Base-by-base conservation (phyloP, 768 basidiomycete species). In the Leccinellum albellum region DNA sequence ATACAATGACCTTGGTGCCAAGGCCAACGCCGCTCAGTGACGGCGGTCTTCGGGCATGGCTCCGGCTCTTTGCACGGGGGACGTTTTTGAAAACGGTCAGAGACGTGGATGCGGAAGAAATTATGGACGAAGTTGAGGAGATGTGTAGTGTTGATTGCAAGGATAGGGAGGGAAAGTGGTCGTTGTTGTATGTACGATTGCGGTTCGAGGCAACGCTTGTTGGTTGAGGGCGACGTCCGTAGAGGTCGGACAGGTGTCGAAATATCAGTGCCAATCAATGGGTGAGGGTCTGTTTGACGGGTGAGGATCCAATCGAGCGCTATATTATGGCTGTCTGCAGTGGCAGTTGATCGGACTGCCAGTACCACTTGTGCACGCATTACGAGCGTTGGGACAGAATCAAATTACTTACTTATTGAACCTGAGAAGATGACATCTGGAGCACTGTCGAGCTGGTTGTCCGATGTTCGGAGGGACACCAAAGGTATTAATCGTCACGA, bases 111-210 rank as follows among this genome's bases (percentile, higher is more conserved):
- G 86, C 85, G 0, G 74, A 76, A 23, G 75, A 74, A 51, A 82
- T 91, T 42, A 83, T 91, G 68, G 66, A 77, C 31, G 83, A 88
- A 64, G 86, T 88, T 8, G 77, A 79, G 64, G 74, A 84, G 58
- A 73, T 82, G 64, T 81, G 81, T 61, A 69, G 67, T 42, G 69
- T 82, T 29, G 87, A 87, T 62, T 84, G 79, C 66, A 74, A 75
- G 64, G 85, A 89, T 66, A 66, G 62, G n/a, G 70, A 74, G 26
- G 85, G 85, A 15, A 78, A 79, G 12, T 90, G 88, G 88, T 73
- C 79, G 29, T 74, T 90, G 74, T 83, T 91, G 79, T 91, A 90
- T 64, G 82, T 82, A 59, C 75, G 91, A 49, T 69, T 92, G 63
- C 76, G 89, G 52, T 85, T 89, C 60, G 75, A 73, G 47, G 86